These are phyloP conservation scores for Apostasia ramifera DNA, from an alignment of 106 monocot genomes.

Conservation along the genomic window DNA sequence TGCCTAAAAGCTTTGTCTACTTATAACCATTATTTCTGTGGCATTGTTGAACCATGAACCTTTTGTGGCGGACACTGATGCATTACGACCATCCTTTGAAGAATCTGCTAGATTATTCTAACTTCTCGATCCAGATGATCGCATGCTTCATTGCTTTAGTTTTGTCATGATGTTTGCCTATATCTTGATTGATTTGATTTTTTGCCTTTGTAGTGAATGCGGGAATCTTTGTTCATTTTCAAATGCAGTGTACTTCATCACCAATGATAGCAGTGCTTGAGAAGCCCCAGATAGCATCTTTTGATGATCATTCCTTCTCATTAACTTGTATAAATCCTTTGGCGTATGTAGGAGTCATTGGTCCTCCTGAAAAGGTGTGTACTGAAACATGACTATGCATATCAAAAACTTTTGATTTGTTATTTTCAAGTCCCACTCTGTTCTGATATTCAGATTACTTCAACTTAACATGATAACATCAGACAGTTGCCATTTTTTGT, in stretches of 20 bases:
- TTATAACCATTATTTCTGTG: too few species aligned
- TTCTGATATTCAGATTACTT: background rate
- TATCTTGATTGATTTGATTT: background rate
- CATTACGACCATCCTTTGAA: too few species aligned
- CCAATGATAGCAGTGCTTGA: slow-evolving; percentile 32
- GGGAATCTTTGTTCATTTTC: slow-evolving; percentile 24
- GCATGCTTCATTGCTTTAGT: background rate
- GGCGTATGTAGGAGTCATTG: slow-evolving; percentile 44
- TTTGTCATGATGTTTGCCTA: background rate
- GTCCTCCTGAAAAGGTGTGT: slow-evolving; percentile 52
- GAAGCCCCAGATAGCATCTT: slow-evolving; percentile 24
- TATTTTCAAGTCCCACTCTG: background rate
- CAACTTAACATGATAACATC: too few species aligned
- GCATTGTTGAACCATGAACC: too few species aligned
- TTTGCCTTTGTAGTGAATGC: slow-evolving; percentile 30
- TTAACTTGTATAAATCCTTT: slow-evolving; percentile 25
- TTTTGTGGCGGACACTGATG: too few species aligned
- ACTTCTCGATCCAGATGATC: background rate
- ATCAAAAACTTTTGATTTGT: background rate
- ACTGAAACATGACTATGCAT: background rate
- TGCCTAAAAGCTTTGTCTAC: too few species aligned
- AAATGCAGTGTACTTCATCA: slow-evolving; percentile 21
- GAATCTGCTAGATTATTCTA: too few species aligned
- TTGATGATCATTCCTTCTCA: slow-evolving; percentile 27
- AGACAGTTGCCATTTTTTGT: too few species aligned